phyloP scores from a whole-genome alignment of 345 rosid genomes.

The Durio zibethinus region DNA sequence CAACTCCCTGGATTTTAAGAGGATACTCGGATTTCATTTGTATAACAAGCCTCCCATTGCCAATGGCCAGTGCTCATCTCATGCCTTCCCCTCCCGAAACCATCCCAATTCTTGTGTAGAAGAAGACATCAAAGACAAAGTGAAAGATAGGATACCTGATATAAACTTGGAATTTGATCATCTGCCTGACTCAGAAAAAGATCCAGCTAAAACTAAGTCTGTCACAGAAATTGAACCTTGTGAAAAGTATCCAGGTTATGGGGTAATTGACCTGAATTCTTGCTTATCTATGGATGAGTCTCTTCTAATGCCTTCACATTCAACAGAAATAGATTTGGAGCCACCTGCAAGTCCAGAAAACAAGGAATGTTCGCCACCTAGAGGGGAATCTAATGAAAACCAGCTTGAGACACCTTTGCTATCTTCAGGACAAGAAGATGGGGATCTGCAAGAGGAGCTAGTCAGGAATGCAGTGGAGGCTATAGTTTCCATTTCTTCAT shows the following conservation, averaged over 20 bases:
- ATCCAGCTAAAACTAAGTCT: constrained; percentile 4
- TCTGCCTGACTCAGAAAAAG: constrained; percentile 7
- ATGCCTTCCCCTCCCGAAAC: background rate
- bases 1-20: background rate
- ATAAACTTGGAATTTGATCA: constrained; percentile 20
- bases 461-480: constrained; percentile 44
- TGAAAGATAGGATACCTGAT: background rate
- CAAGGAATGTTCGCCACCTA: constrained; percentile 40
- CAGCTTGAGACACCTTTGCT: constrained; percentile 18
- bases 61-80: constrained; percentile 10
- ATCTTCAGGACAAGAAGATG: constrained; percentile 17
- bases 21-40: background rate
- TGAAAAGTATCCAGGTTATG: background rate
- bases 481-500: constrained; percentile 44
- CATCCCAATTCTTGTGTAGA: constrained; percentile 2
- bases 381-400: constrained; percentile 39
- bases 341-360: constrained; percentile 42
- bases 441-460: constrained; percentile 12
- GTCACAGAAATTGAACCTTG: constrained; percentile 9
- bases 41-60: background rate
- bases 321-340: constrained; percentile 21
- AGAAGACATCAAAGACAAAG: constrained; percentile 5
- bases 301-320: constrained; percentile 9
- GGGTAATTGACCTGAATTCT: constrained; percentile 29
- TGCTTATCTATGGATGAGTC: constrained; percentile 21